Conservation (phyloP, 139 green algal genomes). For the Zygnema circumcarinatum region DNA sequence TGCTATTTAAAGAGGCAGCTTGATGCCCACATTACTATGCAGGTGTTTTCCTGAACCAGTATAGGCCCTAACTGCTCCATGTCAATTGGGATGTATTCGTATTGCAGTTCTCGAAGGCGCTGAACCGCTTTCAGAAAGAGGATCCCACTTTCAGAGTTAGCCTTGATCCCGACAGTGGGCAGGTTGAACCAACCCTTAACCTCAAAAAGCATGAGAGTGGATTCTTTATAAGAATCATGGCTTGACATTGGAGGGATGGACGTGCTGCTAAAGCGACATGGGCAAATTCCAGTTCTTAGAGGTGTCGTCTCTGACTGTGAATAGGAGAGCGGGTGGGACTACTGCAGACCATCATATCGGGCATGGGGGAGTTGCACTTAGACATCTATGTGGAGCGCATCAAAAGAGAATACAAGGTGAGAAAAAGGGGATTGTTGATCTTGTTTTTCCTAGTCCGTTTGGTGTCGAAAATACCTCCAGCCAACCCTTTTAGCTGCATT, state of each 20-base stretch:
- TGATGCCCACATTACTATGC: no score
- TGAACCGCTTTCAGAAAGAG: slow-evolving; percentile 88
- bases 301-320: no score
- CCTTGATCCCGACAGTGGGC: slow-evolving; percentile 64
- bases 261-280: neutral
- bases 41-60: no score
- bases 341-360: slow-evolving; percentile 35
- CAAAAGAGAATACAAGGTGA: slow-evolving; percentile 98
- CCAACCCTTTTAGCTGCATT: no score
- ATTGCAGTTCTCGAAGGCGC: slow-evolving; percentile 69
- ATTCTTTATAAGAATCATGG: neutral
- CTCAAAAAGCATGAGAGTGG: neutral
- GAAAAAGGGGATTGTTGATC: slow-evolving; percentile 75
- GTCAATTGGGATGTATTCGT: no score
- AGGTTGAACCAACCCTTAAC: slow-evolving; percentile 48
- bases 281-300: neutral
- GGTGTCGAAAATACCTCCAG: no score
- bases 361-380: slow-evolving; percentile 96
- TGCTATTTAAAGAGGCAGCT: neutral
- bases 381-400: slow-evolving; percentile 99
- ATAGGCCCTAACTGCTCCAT: no score
- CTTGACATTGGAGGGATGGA: neutral
- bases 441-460: no score
- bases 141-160: slow-evolving; percentile 96
- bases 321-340: no score